Conservation (phyloP, 257 asterid genomes). For the Anisodus tanguticus region DNA sequence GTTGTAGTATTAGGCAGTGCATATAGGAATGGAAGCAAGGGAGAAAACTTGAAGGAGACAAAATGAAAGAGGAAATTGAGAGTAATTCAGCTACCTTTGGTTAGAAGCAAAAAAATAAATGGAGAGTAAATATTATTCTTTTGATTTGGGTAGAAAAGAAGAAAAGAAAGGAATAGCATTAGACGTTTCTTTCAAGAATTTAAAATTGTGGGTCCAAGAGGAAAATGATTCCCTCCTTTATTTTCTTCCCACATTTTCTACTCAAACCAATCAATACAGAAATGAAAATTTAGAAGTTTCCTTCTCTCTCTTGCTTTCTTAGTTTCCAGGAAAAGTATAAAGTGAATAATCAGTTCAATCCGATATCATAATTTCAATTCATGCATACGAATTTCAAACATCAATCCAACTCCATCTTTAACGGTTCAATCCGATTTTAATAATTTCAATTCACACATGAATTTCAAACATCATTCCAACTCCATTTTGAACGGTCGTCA, state of each 20-base stretch:
- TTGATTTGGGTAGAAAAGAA: background rate
- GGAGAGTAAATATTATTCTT: background rate
- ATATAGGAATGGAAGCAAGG: background rate
- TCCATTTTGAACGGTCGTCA: background rate
- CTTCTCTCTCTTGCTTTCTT: conserved; percentile 10
- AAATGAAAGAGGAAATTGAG: background rate
- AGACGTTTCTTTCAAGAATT: background rate
- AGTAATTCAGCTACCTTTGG: background rate
- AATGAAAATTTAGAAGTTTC: background rate
- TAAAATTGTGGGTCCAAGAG: background rate
- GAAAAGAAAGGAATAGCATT: conserved; percentile 2
- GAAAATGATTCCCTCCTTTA: conserved; percentile 23
- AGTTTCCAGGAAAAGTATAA: background rate
- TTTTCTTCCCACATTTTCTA: conserved; percentile 8
- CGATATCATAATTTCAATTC: background rate
- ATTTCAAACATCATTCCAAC: background rate
- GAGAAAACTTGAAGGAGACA: background rate
- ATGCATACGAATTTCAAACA: background rate
- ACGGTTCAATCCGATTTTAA: background rate
- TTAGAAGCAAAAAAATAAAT: background rate
- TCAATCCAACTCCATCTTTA: background rate
- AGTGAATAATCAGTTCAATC: background rate
- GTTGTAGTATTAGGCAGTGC: background rate
- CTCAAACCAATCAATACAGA: background rate
- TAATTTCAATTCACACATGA: background rate